Evolutionary conservation across 495 filamentous ascomycete species (phyloP).

Genomic region (Apodospora peruviana): DNA sequence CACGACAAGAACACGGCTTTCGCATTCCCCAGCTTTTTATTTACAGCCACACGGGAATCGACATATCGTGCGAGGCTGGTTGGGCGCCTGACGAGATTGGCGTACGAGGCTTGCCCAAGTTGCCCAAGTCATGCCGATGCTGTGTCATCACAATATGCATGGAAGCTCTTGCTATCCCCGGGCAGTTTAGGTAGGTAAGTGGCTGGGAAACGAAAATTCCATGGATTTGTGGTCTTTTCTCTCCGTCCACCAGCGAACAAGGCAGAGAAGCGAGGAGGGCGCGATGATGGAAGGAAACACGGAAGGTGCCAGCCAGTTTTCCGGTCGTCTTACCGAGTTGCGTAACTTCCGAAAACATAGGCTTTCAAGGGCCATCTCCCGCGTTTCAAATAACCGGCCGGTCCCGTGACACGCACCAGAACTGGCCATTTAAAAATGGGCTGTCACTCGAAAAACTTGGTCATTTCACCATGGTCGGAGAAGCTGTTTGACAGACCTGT

Average conservation of each 20-base stretch:
- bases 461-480: no score
- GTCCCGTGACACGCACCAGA: neutral
- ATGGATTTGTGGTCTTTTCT: neutral
- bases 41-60: conserved; percentile 7
- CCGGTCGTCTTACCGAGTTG: no score
- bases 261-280: no score
- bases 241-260: neutral
- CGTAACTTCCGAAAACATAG: neutral
- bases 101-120: neutral
- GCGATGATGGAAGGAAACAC: neutral
- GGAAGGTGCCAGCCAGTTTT: no score
- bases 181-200: neutral
- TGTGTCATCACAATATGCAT: conserved; percentile 2
- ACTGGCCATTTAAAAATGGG: neutral
- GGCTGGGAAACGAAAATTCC: no score
- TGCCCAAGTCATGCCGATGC: neutral
- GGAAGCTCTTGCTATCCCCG: neutral
- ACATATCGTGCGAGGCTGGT: conserved; percentile 1
- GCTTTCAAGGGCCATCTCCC: neutral
- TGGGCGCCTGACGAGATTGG: neutral
- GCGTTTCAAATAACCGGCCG: neutral
- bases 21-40: neutral
- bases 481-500: no score
- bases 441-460: no score
- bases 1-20: neutral